Percentiles rank a stretch among this genome's conserved stretches.
Evolutionary conservation across 2,329 filamentous ascomycete genomes (phyloP).

Genomic region (Coleophoma cylindrospora): DNA sequence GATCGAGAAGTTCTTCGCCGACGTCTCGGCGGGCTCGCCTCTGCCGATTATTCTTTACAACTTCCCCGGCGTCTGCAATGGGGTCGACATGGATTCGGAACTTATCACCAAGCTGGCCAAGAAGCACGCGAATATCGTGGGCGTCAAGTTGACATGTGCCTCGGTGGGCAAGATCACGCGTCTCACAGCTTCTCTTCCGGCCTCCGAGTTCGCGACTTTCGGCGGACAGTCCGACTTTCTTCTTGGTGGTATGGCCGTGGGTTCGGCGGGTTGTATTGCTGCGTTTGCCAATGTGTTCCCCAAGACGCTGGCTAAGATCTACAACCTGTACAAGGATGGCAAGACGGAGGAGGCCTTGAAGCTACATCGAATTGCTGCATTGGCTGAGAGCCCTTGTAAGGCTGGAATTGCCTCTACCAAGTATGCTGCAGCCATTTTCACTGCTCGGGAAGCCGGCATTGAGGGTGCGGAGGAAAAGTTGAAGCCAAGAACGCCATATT

Average conservation of each 20-base stretch:
- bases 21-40: conserved; percentile 50
- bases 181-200: conserved; percentile 23
- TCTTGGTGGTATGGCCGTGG: conserved; percentile 60
- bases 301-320: conserved; percentile 52
- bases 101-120: conserved; percentile 46
- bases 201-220: conserved; percentile 60
- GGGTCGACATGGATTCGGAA: conserved; percentile 54
- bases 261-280: conserved; percentile 63
- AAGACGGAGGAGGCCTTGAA: conserved; percentile 50
- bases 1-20: conserved; percentile 49
- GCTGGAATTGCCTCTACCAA: no score
- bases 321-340: conserved; percentile 51
- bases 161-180: conserved; percentile 53
- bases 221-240: conserved; percentile 69
- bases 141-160: conserved; percentile 46
- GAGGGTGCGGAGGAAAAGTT: no score
- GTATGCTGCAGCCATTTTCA: no score
- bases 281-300: conserved; percentile 66
- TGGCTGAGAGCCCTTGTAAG: no score
- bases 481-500: no score
- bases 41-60: conserved; percentile 61
- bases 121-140: conserved; percentile 53
- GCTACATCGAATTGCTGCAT: conserved; percentile 36
- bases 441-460: no score
- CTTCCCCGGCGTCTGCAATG: conserved; percentile 52